Percentiles rank a stretch among this genome's conserved stretches.
These are phyloP conservation scores for Castanea mollissima DNA, from an alignment of 306 rosid genomes.

Conservation along the genomic window DNA sequence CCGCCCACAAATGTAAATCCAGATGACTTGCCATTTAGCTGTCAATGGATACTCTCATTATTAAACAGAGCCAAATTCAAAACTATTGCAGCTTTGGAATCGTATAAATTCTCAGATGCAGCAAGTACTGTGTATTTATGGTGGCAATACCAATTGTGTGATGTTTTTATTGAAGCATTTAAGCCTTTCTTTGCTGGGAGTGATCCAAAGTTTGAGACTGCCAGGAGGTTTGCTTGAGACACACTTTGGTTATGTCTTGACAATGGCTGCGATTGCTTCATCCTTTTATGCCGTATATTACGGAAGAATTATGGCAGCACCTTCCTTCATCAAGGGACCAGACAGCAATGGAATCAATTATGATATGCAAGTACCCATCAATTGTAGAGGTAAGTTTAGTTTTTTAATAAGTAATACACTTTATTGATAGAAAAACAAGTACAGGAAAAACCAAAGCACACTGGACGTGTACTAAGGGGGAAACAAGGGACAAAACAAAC, in stretches of 20 bases:
- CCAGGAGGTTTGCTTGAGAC: slow-evolving; percentile 67
- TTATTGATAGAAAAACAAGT: too few relatives aligned
- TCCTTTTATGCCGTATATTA: slow-evolving; percentile 94
- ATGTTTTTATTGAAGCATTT: slow-evolving; percentile 89
- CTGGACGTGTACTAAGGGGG: too few relatives aligned
- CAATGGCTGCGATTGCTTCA: slow-evolving; percentile 85
- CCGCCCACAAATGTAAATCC: slow-evolving; percentile 55
- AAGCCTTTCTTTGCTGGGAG: slow-evolving; percentile 82
- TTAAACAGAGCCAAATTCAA: slow-evolving; percentile 68
- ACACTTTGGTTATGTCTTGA: slow-evolving; percentile 94
- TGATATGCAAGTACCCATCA: slow-evolving; percentile 77
- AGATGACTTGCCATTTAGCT: slow-evolving; percentile 72
- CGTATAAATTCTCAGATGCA: slow-evolving; percentile 75
- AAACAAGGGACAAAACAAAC: too few relatives aligned
- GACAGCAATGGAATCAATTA: slow-evolving; percentile 62
- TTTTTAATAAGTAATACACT: background rate
- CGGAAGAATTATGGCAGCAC: slow-evolving; percentile 98
- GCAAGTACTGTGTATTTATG: slow-evolving; percentile 74
- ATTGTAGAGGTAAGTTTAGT: slow-evolving; percentile 61
- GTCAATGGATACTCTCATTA: slow-evolving; percentile 88
- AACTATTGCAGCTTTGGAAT: slow-evolving; percentile 59
- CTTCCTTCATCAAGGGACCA: slow-evolving; percentile 68
- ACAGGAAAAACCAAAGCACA: too few relatives aligned
- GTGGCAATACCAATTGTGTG: slow-evolving; percentile 98
- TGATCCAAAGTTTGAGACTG: slow-evolving; percentile 49